Conservation (phyloP, 2,329 filamentous ascomycete species). For the Monilinia aucupariae region DNA sequence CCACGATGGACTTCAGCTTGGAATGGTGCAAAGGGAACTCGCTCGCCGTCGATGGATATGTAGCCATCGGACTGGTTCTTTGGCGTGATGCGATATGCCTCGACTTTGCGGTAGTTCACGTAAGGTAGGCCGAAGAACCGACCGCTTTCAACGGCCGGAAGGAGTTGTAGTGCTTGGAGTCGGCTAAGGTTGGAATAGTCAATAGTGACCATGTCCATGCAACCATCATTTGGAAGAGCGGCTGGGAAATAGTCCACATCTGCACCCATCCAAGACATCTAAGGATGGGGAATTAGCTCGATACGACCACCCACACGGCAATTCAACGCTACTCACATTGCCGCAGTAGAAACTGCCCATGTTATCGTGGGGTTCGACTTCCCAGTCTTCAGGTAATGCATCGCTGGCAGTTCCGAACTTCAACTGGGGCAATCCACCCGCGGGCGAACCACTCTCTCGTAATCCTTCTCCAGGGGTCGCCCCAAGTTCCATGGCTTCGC, state of each 20-base stretch:
- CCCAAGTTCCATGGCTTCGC: conserved; percentile 37
- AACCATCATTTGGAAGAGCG: conserved; percentile 71
- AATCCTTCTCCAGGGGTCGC: neutral
- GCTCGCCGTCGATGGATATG: conserved; percentile 89
- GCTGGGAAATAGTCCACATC: conserved; percentile 82
- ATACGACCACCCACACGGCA: neutral
- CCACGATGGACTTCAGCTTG: conserved; percentile 81
- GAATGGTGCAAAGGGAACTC: conserved; percentile 76
- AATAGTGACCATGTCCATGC: conserved; percentile 75
- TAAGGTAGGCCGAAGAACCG: conserved; percentile 71
- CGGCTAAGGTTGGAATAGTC: conserved; percentile 63
- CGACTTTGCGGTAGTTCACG: conserved; percentile 73
- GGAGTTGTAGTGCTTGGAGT: conserved; percentile 57
- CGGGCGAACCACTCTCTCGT: conserved; percentile 20
- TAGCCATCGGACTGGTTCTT: conserved; percentile 64
- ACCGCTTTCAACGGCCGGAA: conserved; percentile 64
- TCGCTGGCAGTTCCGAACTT: conserved; percentile 73
- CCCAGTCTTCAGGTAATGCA: conserved; percentile 68
- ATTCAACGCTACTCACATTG: conserved; percentile 52
- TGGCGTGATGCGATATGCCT: conserved; percentile 75
- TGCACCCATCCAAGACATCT: conserved; percentile 83
- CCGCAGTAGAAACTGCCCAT: conserved; percentile 88
- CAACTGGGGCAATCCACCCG: conserved; percentile 59
- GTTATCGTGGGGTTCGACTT: conserved; percentile 62
- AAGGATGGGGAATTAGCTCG: neutral